Conservation (phyloP, 2,329 filamentous ascomycete species). For the Calonectria hongkongensis region DNA sequence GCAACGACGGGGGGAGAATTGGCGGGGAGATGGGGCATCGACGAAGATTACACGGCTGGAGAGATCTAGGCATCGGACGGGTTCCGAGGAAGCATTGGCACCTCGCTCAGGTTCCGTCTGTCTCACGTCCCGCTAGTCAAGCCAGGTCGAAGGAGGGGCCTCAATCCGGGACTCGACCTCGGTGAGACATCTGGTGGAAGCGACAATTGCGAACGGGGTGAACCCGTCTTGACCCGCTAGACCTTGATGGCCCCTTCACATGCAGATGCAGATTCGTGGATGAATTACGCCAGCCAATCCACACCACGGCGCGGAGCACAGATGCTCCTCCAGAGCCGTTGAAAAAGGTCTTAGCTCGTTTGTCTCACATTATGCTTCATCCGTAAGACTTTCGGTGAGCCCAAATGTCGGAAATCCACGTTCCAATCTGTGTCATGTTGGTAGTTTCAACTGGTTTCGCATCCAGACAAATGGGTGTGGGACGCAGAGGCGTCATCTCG, state of each 20-base stretch:
- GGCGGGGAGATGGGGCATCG: constrained; percentile 18
- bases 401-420: constrained; percentile 13
- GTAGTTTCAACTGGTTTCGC: not conserved
- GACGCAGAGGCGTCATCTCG: not conserved
- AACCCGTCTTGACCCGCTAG: constrained; percentile 11
- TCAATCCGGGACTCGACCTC: not conserved
- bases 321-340: not conserved
- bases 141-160: not conserved
- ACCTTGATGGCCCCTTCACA: constrained; percentile 22
- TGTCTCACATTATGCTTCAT: constrained; percentile 2
- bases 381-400: constrained; percentile 8
- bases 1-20: constrained; percentile 17
- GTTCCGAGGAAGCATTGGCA: constrained; percentile 31
- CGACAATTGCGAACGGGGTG: not conserved
- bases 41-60: constrained; percentile 30
- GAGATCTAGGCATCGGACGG: constrained; percentile 28
- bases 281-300: constrained; percentile 1
- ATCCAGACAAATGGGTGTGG: not conserved
- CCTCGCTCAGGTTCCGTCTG: constrained; percentile 22
- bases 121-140: constrained; percentile 21
- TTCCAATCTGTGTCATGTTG: constrained; percentile 6
- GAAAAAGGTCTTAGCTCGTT: not conserved
- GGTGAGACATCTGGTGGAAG: constrained; percentile 5
- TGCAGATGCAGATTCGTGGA: not conserved
- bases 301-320: not conserved